Percentiles rank a stretch among this genome's conserved stretches.
Conservation (phyloP, 2,329 filamentous ascomycete species). For the Botrytis porri region DNA sequence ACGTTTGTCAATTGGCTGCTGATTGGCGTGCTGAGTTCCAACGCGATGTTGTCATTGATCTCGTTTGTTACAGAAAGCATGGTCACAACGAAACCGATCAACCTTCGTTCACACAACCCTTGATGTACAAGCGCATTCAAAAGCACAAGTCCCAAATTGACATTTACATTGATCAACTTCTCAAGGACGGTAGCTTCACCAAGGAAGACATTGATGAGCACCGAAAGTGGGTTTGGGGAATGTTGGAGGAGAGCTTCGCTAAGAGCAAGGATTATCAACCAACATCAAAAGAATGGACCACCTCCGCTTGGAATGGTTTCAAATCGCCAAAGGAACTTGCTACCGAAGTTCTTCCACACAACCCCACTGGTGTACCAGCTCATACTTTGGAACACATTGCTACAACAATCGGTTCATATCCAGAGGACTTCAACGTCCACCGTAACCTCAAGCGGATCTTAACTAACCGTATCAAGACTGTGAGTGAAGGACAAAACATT, state of each 20-base stretch:
- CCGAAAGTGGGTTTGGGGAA: slow-evolving; percentile 99
- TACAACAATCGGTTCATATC: slow-evolving; percentile 71
- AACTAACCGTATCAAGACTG: slow-evolving; percentile 82
- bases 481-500: slow-evolving; percentile 88
- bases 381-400: slow-evolving; percentile 79
- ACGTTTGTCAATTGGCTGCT: slow-evolving; percentile 92
- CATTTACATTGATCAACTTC: slow-evolving; percentile 86
- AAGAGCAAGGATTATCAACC: slow-evolving; percentile 98
- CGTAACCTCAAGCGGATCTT: slow-evolving; percentile 97
- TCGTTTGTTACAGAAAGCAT: slow-evolving; percentile 98
- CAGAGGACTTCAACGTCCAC: slow-evolving; percentile 85
- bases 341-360: slow-evolving; percentile 88
- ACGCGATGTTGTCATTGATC: slow-evolving; percentile 95
- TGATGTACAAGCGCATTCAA: slow-evolving; percentile 98
- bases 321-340: slow-evolving; percentile 98
- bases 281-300: slow-evolving; percentile 96
- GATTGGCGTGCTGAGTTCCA: slow-evolving; percentile 99
- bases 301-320: slow-evolving; percentile 98
- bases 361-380: slow-evolving; percentile 74
- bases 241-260: slow-evolving; percentile 96
- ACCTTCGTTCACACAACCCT: slow-evolving; percentile 97
- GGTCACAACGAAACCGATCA: slow-evolving; percentile 99
- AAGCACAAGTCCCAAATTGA: slow-evolving; percentile 82
- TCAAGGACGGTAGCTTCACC: slow-evolving; percentile 90
- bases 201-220: slow-evolving; percentile 98